phyloP scores from a whole-genome alignment of 441 rosid genomes.

The Adansonia gregorii region DNA sequence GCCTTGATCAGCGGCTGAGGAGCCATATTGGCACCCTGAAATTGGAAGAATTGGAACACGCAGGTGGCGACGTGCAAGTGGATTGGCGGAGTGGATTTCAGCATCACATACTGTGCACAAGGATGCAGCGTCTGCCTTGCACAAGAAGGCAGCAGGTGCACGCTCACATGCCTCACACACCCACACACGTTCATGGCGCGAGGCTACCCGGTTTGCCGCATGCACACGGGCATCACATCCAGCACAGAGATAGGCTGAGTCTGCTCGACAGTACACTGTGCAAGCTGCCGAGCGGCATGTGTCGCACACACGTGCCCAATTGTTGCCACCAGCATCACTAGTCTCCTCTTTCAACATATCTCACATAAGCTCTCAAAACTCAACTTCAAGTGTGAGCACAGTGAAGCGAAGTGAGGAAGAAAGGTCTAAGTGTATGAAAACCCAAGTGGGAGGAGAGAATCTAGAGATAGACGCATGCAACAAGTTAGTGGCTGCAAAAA shows the following conservation, averaged over 20 bases:
- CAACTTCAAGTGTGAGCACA: slow-evolving; percentile 20
- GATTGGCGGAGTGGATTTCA: slow-evolving; percentile 91
- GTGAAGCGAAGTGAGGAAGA: slow-evolving; percentile 26
- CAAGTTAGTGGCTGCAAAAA: slow-evolving; percentile 46
- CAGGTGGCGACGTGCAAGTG: slow-evolving; percentile 86
- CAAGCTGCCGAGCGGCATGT: slow-evolving; percentile 73
- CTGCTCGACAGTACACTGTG: slow-evolving; percentile 81
- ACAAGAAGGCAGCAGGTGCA: slow-evolving; percentile 80
- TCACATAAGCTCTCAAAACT: not conserved
- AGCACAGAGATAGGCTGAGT: slow-evolving; percentile 75
- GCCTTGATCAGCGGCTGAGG: slow-evolving; percentile 35
- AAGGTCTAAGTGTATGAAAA: slow-evolving; percentile 34
- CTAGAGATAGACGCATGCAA: slow-evolving; percentile 42
- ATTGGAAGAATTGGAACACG: slow-evolving; percentile 78
- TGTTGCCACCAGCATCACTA: slow-evolving; percentile 39
- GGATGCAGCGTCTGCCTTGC: slow-evolving; percentile 95
- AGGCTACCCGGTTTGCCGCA: slow-evolving; percentile 74
- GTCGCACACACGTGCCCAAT: slow-evolving; percentile 72
- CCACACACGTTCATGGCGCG: slow-evolving; percentile 86
- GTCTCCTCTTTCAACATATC: slow-evolving; percentile 67
- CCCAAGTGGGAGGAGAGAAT: slow-evolving; percentile 41
- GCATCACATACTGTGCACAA: slow-evolving; percentile 81
- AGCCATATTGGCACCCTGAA: slow-evolving; percentile 43
- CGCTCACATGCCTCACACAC: slow-evolving; percentile 84
- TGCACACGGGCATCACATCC: slow-evolving; percentile 76